Percentiles rank a stretch among this genome's conserved stretches.
Conservation (phyloP, 225 moss, liverwort and hornwort genomes). For the Marchantia polymorpha region DNA sequence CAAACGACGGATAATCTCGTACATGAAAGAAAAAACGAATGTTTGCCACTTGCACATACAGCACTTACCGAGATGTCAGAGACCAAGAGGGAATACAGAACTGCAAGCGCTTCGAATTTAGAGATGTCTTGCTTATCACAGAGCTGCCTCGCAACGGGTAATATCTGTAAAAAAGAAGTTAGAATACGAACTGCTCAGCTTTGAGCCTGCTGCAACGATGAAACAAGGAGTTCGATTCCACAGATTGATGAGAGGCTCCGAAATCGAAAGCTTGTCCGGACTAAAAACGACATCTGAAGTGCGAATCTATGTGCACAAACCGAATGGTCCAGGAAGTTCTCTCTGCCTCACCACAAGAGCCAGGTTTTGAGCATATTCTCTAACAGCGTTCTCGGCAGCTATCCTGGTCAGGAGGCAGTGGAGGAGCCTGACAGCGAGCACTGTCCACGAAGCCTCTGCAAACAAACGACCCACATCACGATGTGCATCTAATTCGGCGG, state of each 20-base stretch:
- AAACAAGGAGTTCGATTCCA: not conserved
- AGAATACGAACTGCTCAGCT: not conserved
- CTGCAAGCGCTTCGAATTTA: conserved; percentile 93
- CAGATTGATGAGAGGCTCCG: not conserved
- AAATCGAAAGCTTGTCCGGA: not conserved
- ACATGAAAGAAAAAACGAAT: not conserved
- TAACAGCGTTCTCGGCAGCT: conserved; percentile 49
- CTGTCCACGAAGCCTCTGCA: conserved; percentile 74
- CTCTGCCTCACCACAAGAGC: conserved; percentile 50
- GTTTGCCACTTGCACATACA: not conserved
- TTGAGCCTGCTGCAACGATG: not conserved
- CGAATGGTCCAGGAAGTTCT: not conserved
- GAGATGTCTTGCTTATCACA: conserved; percentile 60
- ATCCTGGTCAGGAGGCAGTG: conserved; percentile 55
- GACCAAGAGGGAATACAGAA: conserved; percentile 75
- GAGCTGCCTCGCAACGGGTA: conserved; percentile 68
- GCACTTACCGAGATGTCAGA: conserved; percentile 64
- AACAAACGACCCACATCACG: conserved; percentile 16
- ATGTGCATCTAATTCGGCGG: not conserved
- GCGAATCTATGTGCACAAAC: not conserved
- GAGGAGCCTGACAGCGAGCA: conserved; percentile 69
- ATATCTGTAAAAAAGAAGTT: conserved; percentile 59
- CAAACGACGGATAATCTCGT: not conserved
- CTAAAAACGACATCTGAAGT: not conserved
- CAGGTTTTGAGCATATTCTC: conserved; percentile 62